These are phyloP conservation scores for Setaria viridis DNA, from an alignment of 202 grass and related monocot species.

Conservation along the genomic window DNA sequence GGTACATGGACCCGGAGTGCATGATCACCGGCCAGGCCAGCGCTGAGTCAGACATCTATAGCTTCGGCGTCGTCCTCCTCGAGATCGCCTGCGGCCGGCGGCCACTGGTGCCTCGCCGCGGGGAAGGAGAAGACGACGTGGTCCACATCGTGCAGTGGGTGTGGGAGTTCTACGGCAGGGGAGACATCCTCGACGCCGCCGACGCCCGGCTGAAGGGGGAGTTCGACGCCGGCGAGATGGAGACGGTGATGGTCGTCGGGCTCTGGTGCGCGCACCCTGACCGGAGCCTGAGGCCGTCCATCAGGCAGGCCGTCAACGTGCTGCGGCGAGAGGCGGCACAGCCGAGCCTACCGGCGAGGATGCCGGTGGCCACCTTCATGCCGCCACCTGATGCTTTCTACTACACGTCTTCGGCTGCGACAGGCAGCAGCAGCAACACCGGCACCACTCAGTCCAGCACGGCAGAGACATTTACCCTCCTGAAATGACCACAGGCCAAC, in stretches of 20 bases:
- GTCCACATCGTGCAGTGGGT: constrained; percentile 47
- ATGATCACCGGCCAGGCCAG: constrained; percentile 10
- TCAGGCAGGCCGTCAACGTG: constrained; percentile 38
- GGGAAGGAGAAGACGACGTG: neutral
- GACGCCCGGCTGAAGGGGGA: constrained; percentile 30
- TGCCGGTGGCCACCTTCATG: constrained; percentile 39
- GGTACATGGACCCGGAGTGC: constrained; percentile 66
- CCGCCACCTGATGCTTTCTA: neutral
- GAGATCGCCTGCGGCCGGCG: constrained; percentile 43
- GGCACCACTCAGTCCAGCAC: neutral
- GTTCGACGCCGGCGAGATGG: constrained; percentile 14
- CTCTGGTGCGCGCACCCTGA: constrained; percentile 58
- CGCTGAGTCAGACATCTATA: constrained; percentile 51
- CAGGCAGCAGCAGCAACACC: neutral
- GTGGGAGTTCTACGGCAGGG: constrained; percentile 42
- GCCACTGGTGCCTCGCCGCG: neutral
- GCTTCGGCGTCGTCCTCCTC: constrained; percentile 55
- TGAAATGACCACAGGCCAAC: neutral
- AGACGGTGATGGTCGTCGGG: constrained; percentile 48
- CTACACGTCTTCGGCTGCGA: neutral
- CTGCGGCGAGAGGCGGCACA: constrained; percentile 31
- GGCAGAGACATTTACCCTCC: neutral
- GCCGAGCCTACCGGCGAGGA: constrained; percentile 1
- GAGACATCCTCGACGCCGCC: constrained; percentile 31
- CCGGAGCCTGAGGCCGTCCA: constrained; percentile 39